Conservation (phyloP, 345 rosid genomes). For the Mercurialis annua region DNA sequence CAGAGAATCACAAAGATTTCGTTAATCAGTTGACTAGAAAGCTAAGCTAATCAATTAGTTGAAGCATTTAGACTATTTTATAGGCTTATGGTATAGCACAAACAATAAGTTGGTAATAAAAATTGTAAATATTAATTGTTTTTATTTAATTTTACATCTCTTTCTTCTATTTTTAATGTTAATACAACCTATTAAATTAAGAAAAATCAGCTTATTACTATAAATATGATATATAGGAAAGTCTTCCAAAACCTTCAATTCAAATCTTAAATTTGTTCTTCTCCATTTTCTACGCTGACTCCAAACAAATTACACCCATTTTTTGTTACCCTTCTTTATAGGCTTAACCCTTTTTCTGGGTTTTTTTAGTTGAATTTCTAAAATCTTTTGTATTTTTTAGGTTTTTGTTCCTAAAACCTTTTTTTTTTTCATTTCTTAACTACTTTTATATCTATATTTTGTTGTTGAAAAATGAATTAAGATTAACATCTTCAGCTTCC, state of each 20-base stretch:
- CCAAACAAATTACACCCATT: slow-evolving; percentile 1
- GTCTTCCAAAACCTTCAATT: background rate
- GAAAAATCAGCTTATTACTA: too few relatives aligned
- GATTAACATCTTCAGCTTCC: background rate
- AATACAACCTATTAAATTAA: too few relatives aligned
- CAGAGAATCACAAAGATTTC: too few relatives aligned
- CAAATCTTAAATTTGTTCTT: background rate
- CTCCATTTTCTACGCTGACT: slow-evolving; percentile 14
- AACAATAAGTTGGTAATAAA: too few relatives aligned
- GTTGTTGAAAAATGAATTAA: background rate
- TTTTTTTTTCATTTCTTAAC: background rate
- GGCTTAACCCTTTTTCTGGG: background rate
- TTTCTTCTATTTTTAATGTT: too few relatives aligned
- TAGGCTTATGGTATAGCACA: too few relatives aligned
- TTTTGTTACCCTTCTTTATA: background rate
- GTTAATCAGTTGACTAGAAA: too few relatives aligned
- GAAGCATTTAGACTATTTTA: too few relatives aligned
- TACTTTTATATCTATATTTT: too few relatives aligned
- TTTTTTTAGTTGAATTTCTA: background rate
- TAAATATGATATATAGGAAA: background rate
- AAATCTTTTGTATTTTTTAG: background rate
- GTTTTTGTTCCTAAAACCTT: slow-evolving; percentile 6
- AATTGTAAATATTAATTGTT: too few relatives aligned
- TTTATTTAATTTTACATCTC: too few relatives aligned
- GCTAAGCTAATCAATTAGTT: too few relatives aligned